Percentiles rank a stretch among this genome's conserved stretches.
Conservation (phyloP, 2,329 filamentous ascomycete species). For the Colletotrichum sp. region DNA sequence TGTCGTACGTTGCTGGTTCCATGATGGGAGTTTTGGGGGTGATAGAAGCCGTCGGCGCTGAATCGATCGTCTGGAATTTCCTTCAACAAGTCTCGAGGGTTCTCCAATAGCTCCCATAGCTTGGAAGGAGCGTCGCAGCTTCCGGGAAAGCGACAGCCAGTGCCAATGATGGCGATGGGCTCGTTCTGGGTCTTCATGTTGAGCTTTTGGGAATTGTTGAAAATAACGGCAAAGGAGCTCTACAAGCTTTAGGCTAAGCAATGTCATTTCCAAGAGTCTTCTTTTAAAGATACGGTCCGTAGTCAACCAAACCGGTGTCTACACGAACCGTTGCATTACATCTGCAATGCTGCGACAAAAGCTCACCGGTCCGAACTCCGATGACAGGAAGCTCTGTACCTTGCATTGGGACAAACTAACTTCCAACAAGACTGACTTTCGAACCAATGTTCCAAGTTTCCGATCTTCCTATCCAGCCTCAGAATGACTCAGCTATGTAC, state of each 20-base stretch:
- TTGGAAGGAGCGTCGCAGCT: background rate
- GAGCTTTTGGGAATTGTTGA: background rate
- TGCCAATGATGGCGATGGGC: conserved; percentile 8
- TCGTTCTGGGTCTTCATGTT: background rate
- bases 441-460: background rate
- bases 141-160: conserved; percentile 3
- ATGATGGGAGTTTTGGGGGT: background rate
- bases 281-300: background rate
- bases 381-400: background rate
- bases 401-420: background rate
- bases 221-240: background rate
- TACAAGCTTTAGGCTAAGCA: too few relatives aligned
- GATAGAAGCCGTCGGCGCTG: background rate
- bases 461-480: background rate
- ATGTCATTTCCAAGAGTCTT: background rate
- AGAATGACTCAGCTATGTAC: background rate
- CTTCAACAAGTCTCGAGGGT: background rate
- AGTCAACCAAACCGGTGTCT: background rate
- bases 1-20: conserved; percentile 25
- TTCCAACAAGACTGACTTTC: background rate
- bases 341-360: background rate
- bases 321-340: background rate
- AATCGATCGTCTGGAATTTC: conserved; percentile 33
- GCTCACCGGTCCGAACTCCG: background rate
- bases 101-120: background rate